These are phyloP conservation scores for Triangularia verruculosa DNA, from an alignment of 2,329 filamentous ascomycete genomes.

Conservation along the genomic window DNA sequence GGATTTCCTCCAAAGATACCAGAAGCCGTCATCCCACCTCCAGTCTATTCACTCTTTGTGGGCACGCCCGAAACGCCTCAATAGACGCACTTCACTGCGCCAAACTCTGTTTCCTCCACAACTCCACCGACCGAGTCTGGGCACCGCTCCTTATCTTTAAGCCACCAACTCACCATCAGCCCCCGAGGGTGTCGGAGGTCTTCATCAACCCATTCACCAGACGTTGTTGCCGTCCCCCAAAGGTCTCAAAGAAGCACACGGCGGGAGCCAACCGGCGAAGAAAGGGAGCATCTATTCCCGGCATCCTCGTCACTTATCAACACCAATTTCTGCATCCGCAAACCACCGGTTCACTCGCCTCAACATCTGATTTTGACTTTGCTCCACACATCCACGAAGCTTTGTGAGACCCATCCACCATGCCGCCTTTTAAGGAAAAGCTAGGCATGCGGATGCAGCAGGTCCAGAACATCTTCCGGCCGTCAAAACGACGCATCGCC, in stretches of 20 bases:
- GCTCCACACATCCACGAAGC: background rate
- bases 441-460: slow-evolving; percentile 15
- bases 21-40: background rate
- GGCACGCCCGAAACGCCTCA: background rate
- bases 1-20: background rate
- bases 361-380: no score
- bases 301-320: background rate
- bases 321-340: no score
- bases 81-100: background rate
- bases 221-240: background rate
- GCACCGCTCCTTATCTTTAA: background rate
- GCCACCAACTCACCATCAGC: background rate
- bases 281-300: background rate
- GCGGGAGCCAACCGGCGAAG: background rate
- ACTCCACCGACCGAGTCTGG: background rate
- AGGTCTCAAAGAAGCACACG: background rate
- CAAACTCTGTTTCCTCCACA: background rate
- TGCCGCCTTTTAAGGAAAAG: slow-evolving; percentile 18
- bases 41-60: background rate
- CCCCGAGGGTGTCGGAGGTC: background rate
- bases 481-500: slow-evolving; percentile 18
- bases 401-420: background rate
- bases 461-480: slow-evolving; percentile 14
- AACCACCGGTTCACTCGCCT: no score
- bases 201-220: no score